Base-by-base conservation (phyloP, 1,284 basidiomycete genomes). In the Pulchroboletus neoregius region DNA sequence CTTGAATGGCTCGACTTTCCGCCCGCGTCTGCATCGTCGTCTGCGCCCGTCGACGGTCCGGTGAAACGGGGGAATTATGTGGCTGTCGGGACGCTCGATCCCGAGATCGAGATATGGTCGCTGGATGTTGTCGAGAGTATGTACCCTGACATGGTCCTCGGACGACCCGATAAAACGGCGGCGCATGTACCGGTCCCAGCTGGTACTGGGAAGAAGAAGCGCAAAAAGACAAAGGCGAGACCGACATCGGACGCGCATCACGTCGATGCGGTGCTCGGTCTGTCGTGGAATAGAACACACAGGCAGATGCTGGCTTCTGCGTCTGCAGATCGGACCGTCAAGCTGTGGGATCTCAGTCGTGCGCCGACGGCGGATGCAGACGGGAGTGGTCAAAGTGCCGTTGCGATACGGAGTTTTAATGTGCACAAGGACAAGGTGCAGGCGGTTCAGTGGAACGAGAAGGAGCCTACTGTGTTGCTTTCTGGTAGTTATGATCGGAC, bases 1-100 rank as follows among this genome's bases (percentile, higher is more conserved):
- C 86, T 99, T 49, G 96, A 99, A 76, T 99, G 96, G 96, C 85
- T 99, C 54, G 92, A 99, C 68, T 98, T 94, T 66, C 79, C 86
- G 10, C 90, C 92, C 16, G 73, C 79, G 52, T 36, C 43, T n/a
- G 16, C 28, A 16, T 32, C 39, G 20, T 41, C 31, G 24, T 24
- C 22, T 3, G 10, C 13, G 30, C 31, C 30, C 13, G 24, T 7
- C 2, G 24, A 54, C 1, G 48, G 42, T 1, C 56, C 68, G 18
- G 61, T 67, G 11, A 73, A 71, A 53, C 76, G 80, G 50, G 95
- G 95, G 26, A 96, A 87, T 69, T 98, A 89, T 66, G 85, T 99
- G 55, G 96, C 96, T 2, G 94, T 99, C 12, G 95, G 94, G 9
- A 95, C 94, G 4, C 85, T 99, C 57, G 95, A 99, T 58, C 95